Evolutionary conservation across 768 basidiomycete species (phyloP), one percentile per base, ranked within the genome.

Genomic region (Lyophyllum semitale): DNA sequence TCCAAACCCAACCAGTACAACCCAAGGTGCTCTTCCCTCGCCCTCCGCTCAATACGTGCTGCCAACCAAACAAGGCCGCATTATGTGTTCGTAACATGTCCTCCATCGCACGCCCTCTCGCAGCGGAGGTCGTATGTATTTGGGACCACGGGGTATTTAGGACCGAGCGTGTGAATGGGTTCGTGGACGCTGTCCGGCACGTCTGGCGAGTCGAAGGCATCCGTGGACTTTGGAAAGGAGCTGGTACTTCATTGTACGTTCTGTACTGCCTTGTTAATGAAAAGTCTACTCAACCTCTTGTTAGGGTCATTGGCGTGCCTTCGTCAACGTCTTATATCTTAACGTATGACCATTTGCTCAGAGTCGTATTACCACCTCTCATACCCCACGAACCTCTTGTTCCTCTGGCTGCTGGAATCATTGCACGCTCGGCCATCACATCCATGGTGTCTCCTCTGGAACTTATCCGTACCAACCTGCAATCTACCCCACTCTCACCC

Each of bases 281-380:
- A 33, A 43, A 35, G 27, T 22, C 38, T 42, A 59, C 56, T 69
- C 55, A 50, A n/a, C 54, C 20, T 52, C 58, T 59, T 41, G 18
- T n/a, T 18, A 95, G 95, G 48, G 69, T 93, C 35, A 94, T 98
- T 65, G 88, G 91, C 29, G 92, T 98, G 22, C 97, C 97, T 0
- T 89, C 95, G 0, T 84, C 95, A 37, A 93, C 95, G 46, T 79
- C 86, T 27, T 98, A 99, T 71, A 99, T 99, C 84, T 79, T 98
- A 55, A 93, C 93, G 18, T 98, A 98, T 69, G 95, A 98, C 71
- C 85, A 92, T 68, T 83, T 98, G 29, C 73, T 88, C 23, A 82
- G 85, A 51, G 77, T 78, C 41, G 73, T 81, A 37, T 71, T 93
- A 11, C 87, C 89, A 3, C 74, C 82, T 17, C 54, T 91, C 25